Evolutionary conservation across 2,329 filamentous ascomycete genomes (phyloP).

Genomic region (Trichoderma aggressivum): DNA sequence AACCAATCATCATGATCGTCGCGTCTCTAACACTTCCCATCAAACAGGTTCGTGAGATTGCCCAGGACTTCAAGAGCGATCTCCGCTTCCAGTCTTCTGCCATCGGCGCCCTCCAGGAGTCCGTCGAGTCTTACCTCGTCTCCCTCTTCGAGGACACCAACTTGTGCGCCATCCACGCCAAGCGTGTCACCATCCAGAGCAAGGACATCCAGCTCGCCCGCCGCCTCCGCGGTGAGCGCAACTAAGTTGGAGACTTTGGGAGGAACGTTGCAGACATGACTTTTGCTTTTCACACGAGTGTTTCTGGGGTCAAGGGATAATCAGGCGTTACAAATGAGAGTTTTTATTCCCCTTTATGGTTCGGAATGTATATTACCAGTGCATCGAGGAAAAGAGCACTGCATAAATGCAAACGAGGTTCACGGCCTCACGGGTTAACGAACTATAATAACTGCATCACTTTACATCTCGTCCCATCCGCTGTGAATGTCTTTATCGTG

Average conservation of each 20-base stretch:
- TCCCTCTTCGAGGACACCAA: slow-evolving; percentile 98
- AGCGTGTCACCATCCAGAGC: slow-evolving; percentile 96
- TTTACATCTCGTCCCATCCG: not conserved
- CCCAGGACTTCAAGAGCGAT: slow-evolving; percentile 91
- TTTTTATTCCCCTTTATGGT: slow-evolving; percentile 30
- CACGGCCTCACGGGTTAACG: slow-evolving; percentile 2
- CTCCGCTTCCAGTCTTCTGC: slow-evolving; percentile 98
- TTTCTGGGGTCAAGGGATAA: slow-evolving; percentile 42
- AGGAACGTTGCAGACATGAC: slow-evolving; percentile 38
- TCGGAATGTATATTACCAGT: slow-evolving; percentile 43
- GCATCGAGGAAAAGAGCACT: slow-evolving; percentile 13
- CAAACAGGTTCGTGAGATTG: slow-evolving; percentile 78
- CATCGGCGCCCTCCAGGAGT: slow-evolving; percentile 96
- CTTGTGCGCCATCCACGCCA: slow-evolving; percentile 97
- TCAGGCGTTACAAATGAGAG: slow-evolving; percentile 44
- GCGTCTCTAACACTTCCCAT: not conserved
- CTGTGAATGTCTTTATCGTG: not conserved
- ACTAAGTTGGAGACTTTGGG: slow-evolving; percentile 50
- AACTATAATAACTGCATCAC: not conserved
- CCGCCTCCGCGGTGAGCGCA: slow-evolving; percentile 89
- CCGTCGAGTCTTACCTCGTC: slow-evolving; percentile 97
- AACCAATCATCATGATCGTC: not conserved
- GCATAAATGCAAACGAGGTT: slow-evolving; percentile 25
- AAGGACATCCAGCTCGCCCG: slow-evolving; percentile 98
- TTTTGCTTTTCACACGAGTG: slow-evolving; percentile 33